phyloP scores from a whole-genome alignment of 805 yeast genomes.

The Saccharomycopsis capsularis region DNA sequence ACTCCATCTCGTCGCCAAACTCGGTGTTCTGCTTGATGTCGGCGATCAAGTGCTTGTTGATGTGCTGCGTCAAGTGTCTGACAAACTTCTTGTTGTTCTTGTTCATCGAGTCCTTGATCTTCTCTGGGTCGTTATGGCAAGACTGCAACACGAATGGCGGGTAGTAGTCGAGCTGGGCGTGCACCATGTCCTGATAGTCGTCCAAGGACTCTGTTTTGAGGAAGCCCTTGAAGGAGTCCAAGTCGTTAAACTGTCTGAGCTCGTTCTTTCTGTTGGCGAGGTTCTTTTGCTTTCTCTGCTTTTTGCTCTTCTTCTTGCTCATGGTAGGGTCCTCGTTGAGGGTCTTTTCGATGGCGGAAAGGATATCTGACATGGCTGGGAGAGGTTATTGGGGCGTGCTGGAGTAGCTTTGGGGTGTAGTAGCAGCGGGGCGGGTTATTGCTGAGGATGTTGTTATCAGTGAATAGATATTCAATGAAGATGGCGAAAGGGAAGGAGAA shows the following conservation, averaged over 20 bases:
- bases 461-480: too few species aligned
- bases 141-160: constrained; percentile 70
- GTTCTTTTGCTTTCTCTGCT: neutral
- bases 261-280: constrained; percentile 10
- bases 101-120: constrained; percentile 64
- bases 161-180: constrained; percentile 57
- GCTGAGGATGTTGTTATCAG: too few species aligned
- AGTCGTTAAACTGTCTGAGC: constrained; percentile 44
- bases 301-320: constrained; percentile 17
- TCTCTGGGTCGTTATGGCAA: constrained; percentile 62
- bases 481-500: too few species aligned
- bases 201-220: constrained; percentile 71
- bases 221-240: constrained; percentile 54
- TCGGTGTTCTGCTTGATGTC: constrained; percentile 62
- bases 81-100: constrained; percentile 65
- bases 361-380: constrained; percentile 23
- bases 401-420: too few species aligned
- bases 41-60: constrained; percentile 60
- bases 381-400: too few species aligned
- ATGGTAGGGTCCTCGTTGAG: constrained; percentile 20
- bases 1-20: constrained; percentile 37
- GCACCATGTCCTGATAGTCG: constrained; percentile 56
- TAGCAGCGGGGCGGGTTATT: too few species aligned
- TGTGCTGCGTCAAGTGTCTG: constrained; percentile 69
- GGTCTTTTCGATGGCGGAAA: constrained; percentile 21